phyloP scores from a whole-genome alignment of 805 yeast genomes.

The Barnettozyma botsteinii region DNA sequence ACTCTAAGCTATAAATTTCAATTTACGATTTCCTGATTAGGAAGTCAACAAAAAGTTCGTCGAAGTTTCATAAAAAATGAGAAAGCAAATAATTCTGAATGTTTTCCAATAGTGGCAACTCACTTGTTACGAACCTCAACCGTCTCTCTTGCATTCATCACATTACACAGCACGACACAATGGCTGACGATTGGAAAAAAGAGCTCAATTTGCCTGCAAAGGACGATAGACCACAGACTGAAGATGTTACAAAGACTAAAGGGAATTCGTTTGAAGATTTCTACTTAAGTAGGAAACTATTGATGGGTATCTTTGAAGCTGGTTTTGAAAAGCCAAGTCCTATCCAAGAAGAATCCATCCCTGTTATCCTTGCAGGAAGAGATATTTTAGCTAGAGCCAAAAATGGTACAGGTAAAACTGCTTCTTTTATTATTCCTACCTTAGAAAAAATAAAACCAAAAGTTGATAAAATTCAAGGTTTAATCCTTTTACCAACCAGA shows the following conservation, averaged over 20 bases:
- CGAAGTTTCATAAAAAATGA: neutral
- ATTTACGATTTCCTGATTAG: constrained; percentile 2
- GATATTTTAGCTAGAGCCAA: constrained; percentile 97
- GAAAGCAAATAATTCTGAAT: neutral
- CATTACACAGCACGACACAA: constrained; percentile 8
- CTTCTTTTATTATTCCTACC: constrained; percentile 92
- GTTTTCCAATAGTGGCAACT: neutral
- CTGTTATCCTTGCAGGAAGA: constrained; percentile 91
- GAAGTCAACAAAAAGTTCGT: constrained; percentile 6
- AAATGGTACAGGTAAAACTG: constrained; percentile 98
- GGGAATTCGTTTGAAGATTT: constrained; percentile 92
- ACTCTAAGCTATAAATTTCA: no score
- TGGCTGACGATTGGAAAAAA: constrained; percentile 67
- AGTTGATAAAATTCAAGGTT: constrained; percentile 77
- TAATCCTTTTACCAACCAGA: constrained; percentile 94
- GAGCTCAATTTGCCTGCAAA: constrained; percentile 69
- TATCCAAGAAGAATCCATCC: constrained; percentile 95
- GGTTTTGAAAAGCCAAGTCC: constrained; percentile 98
- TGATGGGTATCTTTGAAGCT: constrained; percentile 98
- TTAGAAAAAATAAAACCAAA: constrained; percentile 86
- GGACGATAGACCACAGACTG: constrained; percentile 95
- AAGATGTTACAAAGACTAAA: constrained; percentile 87
- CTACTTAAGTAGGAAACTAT: constrained; percentile 81
- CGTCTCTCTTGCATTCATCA: neutral
- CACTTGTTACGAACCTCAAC: no score